Percentiles rank a stretch among this genome's conserved stretches.
Evolutionary conservation across 176 grass and related monocot genomes (phyloP).

Genomic region (Bolboschoenus planiculmis): DNA sequence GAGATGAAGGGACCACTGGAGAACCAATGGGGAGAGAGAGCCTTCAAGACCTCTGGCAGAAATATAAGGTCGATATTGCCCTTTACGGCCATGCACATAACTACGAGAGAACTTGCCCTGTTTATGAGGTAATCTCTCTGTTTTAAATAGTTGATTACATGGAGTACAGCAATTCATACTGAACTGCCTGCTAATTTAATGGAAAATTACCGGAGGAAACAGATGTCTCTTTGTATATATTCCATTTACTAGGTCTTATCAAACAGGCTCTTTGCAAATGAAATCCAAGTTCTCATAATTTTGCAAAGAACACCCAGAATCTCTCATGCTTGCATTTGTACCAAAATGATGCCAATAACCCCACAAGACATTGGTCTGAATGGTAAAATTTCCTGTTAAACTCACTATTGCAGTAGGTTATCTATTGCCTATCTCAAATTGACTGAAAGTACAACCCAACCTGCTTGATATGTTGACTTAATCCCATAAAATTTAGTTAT

Average conservation of each 20-base stretch:
- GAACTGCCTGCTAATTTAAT: not conserved
- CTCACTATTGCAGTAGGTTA: not conserved
- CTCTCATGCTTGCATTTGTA: not conserved
- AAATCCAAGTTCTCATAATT: not conserved
- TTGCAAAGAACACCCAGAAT: not conserved
- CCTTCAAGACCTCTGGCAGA: conserved; percentile 78
- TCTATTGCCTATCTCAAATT: not conserved
- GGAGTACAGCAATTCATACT: not conserved
- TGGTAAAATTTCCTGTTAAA: not conserved
- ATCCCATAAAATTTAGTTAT: not conserved
- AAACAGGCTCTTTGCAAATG: not conserved
- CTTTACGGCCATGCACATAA: conserved; percentile 42
- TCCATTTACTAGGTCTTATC: not conserved
- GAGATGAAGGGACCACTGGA: conserved; percentile 52
- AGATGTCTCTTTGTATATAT: not conserved
- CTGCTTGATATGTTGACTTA: not conserved
- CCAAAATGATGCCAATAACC: not conserved
- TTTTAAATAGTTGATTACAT: not conserved
- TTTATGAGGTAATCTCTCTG: conserved; percentile 48
- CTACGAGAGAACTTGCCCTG: conserved; percentile 86
- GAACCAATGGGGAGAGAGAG: conserved; percentile 85
- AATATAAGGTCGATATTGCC: conserved; percentile 59
- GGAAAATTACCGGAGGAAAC: not conserved
- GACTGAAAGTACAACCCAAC: not conserved
- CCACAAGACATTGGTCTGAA: not conserved